Evolutionary conservation across 108 stramenopile genomes (phyloP), one percentile per base, ranked within the genome.

Genomic region (Nitzschia sp.): DNA sequence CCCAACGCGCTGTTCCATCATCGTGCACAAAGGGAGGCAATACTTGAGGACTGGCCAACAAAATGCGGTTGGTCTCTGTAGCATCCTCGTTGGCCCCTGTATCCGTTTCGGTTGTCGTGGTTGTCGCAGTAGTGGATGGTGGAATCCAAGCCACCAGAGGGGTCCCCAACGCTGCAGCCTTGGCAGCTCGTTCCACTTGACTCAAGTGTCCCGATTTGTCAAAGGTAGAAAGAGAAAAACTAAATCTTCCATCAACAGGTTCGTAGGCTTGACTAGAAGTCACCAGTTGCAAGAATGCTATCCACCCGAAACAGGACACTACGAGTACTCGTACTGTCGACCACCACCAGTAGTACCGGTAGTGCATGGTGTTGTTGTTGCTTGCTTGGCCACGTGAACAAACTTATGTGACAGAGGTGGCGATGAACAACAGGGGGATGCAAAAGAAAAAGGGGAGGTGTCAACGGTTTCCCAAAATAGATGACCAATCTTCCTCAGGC

Each of bases 151-250:
- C 89, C 8, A 93, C 75, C 10, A 93, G 61, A 0, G 92, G 92
- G 29, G 83, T 65, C 12, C 92, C 92, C 58, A 86, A 12, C 25
- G 78, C 70, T 10, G 92, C 76, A 0, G 92, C 92, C 41, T 79
- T 74, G 17, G 71, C 46, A 43, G 98, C 96, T 22, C 95, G 86
- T 68, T 96, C 96, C 19, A 99, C 95, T 80, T 98, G 97, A 58
- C 86, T 80, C 29, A 99, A 79, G 75, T 89, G 89, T 14, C 98
- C 98, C 6, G 81, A 77, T 21, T 90, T 81, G 58, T 92, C 85
- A 71, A 99, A 99, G 20, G 98, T 99, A 0, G 98, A 93, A 29
- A 99, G 78, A 8, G 96, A 97, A 65, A 96, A 99, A 59, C 86
- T 87, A 59, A 96, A 92, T 15, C 95, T 85, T 7, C 86, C 83